A percentile compares a stretch with the other conserved stretches of the same genome.
Evolutionary conservation across 140 eudicot species (phyloP).

Genomic region (Senecio squalidus): DNA sequence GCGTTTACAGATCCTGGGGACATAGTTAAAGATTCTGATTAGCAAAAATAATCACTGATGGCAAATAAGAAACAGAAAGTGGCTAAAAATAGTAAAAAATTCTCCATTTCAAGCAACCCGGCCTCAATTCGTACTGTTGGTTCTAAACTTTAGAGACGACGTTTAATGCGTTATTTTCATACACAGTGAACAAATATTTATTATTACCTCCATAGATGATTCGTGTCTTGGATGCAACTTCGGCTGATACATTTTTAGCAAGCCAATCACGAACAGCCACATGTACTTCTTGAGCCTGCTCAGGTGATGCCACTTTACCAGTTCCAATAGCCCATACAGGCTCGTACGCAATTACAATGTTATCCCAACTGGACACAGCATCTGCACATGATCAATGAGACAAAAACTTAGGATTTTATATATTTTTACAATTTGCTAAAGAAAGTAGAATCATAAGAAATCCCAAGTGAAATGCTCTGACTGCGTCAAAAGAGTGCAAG

Average conservation of each 20-base stretch:
- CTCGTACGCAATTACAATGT: constrained; percentile 89
- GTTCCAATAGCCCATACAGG: constrained; percentile 99
- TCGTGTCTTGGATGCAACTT: constrained; percentile 92
- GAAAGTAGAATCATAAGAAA: too few species aligned
- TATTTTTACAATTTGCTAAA: too few species aligned
- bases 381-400: constrained; percentile 43
- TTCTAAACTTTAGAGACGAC: neutral
- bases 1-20: constrained; percentile 89
- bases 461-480: neutral
- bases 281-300: constrained; percentile 93
- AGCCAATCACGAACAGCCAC: constrained; percentile 91
- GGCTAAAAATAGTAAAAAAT: too few species aligned
- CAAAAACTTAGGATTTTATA: too few species aligned
- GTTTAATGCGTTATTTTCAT: neutral
- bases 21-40: neutral
- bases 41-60: neutral
- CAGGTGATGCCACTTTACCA: constrained; percentile 85
- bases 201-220: constrained; percentile 91
- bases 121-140: too few species aligned
- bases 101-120: neutral
- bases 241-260: constrained; percentile 73
- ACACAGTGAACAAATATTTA: neutral
- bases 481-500: too few species aligned
- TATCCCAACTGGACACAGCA: constrained; percentile 92
- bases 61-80: neutral